These are phyloP conservation scores for Suillus ampliporus DNA, from an alignment of 768 basidiomycete species.

Conservation along the genomic window DNA sequence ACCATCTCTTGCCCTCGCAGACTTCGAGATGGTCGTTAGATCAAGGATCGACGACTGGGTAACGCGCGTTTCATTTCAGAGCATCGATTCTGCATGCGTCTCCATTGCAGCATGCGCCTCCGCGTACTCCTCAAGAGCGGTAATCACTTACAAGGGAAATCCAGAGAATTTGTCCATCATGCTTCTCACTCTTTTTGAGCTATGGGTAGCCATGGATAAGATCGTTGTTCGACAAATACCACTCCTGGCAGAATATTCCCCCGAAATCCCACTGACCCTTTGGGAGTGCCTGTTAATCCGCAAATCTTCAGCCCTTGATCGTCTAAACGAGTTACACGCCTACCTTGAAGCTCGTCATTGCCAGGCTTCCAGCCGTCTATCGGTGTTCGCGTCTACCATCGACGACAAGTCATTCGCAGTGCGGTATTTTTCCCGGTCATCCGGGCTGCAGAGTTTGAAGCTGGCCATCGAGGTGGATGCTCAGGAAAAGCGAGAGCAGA, in stretches of 20 bases:
- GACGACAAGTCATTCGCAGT: slow-evolving; percentile 35
- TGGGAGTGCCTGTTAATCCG: slow-evolving; percentile 37
- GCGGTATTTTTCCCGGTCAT: slow-evolving; percentile 39
- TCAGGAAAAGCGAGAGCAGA: slow-evolving; percentile 22
- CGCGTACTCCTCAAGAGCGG: slow-evolving; percentile 35
- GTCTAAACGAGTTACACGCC: slow-evolving; percentile 30
- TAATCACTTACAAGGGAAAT: slow-evolving; percentile 33
- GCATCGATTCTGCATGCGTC: slow-evolving; percentile 20
- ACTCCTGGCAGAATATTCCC: slow-evolving; percentile 37
- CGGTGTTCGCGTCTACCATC: slow-evolving; percentile 40
- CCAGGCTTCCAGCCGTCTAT: slow-evolving; percentile 21
- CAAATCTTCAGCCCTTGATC: slow-evolving; percentile 31
- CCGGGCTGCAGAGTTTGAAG: slow-evolving; percentile 30
- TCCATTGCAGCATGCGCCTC: slow-evolving; percentile 28
- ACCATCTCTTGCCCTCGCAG: slow-evolving; percentile 32
- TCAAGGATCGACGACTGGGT: slow-evolving; percentile 43
- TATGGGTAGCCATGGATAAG: slow-evolving; percentile 44
- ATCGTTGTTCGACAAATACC: slow-evolving; percentile 27
- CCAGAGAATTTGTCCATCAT: slow-evolving; percentile 49
- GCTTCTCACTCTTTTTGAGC: slow-evolving; percentile 44
- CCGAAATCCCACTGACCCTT: slow-evolving; percentile 36
- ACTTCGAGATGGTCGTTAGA: slow-evolving; percentile 43
- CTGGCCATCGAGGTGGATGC: slow-evolving; percentile 38
- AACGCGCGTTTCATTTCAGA: slow-evolving; percentile 10
- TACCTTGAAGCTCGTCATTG: slow-evolving; percentile 42